Evolutionary conservation across 2,329 filamentous ascomycete species (phyloP).

Genomic region (Purpureocillium lavendulum): DNA sequence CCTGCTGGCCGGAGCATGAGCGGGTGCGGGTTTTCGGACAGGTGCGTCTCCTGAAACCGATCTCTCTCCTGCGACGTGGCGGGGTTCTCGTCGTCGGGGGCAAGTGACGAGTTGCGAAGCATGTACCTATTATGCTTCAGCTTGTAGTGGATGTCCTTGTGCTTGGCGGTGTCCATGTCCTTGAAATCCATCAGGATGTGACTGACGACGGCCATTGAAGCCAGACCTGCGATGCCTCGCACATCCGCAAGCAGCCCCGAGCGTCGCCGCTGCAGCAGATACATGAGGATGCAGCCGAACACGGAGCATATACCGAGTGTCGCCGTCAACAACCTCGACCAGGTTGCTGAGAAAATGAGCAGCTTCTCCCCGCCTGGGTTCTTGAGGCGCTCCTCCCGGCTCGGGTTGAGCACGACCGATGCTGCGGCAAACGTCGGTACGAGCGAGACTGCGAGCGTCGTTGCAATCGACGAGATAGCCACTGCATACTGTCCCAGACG

Average conservation of each 20-base stretch:
- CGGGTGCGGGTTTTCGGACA: slow-evolving; percentile 56
- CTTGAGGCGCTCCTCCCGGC: slow-evolving; percentile 32
- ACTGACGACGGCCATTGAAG: slow-evolving; percentile 65
- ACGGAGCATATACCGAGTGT: slow-evolving; percentile 49
- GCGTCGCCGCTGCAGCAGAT: slow-evolving; percentile 51
- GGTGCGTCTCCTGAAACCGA: slow-evolving; percentile 38
- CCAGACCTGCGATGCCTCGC: slow-evolving; percentile 64
- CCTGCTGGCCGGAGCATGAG: slow-evolving; percentile 56
- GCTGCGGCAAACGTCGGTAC: slow-evolving; percentile 62
- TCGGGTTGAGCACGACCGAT: slow-evolving; percentile 48
- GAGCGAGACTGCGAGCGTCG: slow-evolving; percentile 56
- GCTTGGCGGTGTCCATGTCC: slow-evolving; percentile 59
- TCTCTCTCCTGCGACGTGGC: slow-evolving; percentile 32
- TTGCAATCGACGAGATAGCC: slow-evolving; percentile 55
- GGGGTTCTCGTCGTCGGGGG: slow-evolving; percentile 49
- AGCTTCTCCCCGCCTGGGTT: slow-evolving; percentile 38
- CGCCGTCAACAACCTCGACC: slow-evolving; percentile 53
- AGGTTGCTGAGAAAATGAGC: slow-evolving; percentile 47
- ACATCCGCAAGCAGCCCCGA: slow-evolving; percentile 62
- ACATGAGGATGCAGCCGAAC: slow-evolving; percentile 49
- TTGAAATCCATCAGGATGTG: slow-evolving; percentile 70
- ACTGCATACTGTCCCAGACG: slow-evolving; percentile 60
- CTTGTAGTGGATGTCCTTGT: slow-evolving; percentile 58
- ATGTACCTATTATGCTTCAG: slow-evolving; percentile 61
- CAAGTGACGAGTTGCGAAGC: slow-evolving; percentile 61